A percentile compares a stretch with the other conserved stretches of the same genome.
Conservation (phyloP, 2,329 filamentous ascomycete species). For the Fusarium sp. region DNA sequence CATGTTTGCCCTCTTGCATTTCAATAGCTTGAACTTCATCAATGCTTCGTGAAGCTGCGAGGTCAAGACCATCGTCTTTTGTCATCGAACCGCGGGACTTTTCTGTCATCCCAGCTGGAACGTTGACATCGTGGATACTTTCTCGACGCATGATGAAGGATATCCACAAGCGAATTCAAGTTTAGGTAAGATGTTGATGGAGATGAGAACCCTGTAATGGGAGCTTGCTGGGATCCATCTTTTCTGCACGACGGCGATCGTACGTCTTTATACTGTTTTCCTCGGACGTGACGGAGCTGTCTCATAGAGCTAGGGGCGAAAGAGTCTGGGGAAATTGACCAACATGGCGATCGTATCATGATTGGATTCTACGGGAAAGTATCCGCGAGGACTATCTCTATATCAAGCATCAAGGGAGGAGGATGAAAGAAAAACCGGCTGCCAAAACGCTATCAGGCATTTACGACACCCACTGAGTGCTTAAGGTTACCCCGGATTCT, state of each 20-base stretch:
- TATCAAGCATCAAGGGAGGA: background rate
- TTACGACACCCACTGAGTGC: background rate
- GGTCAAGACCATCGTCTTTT: conserved; percentile 10
- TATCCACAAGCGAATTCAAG: background rate
- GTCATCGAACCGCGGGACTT: conserved; percentile 10
- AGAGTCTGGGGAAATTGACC: background rate
- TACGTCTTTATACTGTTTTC: conserved; percentile 4
- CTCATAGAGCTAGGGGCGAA: background rate
- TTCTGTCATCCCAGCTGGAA: conserved; percentile 3
- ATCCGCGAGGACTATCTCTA: conserved; percentile 10
- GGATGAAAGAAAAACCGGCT: background rate
- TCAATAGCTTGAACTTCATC: conserved; percentile 10
- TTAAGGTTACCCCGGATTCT: background rate
- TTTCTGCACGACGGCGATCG: background rate
- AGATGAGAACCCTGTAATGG: background rate
- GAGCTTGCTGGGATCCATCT: background rate
- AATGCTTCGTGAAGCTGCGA: conserved; percentile 5
- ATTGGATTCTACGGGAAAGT: conserved; percentile 27
- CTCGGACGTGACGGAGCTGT: background rate
- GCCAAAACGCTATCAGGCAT: background rate
- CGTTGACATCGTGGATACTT: conserved; percentile 11
- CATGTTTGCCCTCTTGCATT: conserved; percentile 18
- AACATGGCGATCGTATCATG: background rate
- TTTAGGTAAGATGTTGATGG: background rate
- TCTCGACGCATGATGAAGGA: conserved; percentile 11